Base-by-base conservation (phyloP, 768 basidiomycete species). In the Suillus subaureus region DNA sequence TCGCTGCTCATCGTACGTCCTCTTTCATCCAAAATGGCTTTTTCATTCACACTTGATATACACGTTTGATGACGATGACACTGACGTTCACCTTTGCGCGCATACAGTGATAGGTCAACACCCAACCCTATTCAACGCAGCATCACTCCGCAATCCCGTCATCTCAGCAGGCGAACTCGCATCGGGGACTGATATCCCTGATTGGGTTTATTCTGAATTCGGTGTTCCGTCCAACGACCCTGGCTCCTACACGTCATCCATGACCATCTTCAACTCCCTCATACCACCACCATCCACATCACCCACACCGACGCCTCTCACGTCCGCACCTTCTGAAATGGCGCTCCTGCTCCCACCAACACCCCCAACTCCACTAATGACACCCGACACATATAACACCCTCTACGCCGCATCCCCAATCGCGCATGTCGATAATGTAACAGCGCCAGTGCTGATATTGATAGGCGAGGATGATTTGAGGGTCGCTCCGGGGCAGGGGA, bases 61-160 rank as follows among this genome's bases (percentile, higher is more conserved):
- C 13, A 11, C 21, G 13, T 11, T 45, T 15, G 42, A 43, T 43
- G 18, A 40, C 15, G 39, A 42, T 42, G 13, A 31, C 16, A 8
- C 37, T 26, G 2, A 58, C 16, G 2, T 37, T 15, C 2, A 26
- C 26, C 6, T 51, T 16, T 8, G 43, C 15, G 7, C 37, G 35
- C 39, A 26, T 33, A 16, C 52, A 90, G 89, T 92, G 16, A 85
- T 90, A 26, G 87, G 87, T 0, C 85, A 85, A 65, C 82, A 81
- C 68, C 89, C 91, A 0, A 80, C 83, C n/a, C 73, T 85, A 42
- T 92, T 89, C 72, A 83, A 81, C 18, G 89, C 88, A 0, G 86
- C 86, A 0, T 83, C 85, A 26, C 70, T 91, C 55, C 84, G 88
- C 51, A 93, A 92, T 70, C 90, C 91, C 0, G 91, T 92, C 64